Percentiles rank a stretch among this genome's conserved stretches.
Evolutionary conservation across 345 rosid genomes (phyloP).

Genomic region (Hevea brasiliensis): DNA sequence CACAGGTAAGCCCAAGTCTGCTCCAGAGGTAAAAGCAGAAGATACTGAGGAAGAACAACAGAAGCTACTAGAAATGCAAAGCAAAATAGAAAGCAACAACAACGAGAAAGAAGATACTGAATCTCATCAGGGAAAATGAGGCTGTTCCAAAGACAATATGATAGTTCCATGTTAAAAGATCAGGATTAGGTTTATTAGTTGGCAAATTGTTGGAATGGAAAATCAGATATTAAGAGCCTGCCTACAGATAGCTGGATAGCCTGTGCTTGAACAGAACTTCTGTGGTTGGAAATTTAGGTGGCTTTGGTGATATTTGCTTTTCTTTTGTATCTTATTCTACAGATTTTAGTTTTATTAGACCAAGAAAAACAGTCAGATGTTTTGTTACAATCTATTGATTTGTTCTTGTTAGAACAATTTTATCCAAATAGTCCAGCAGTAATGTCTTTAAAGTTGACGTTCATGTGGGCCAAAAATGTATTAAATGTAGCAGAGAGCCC

Average conservation of each 20-base stretch:
- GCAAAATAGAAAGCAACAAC: constrained; percentile 31
- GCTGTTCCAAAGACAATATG: not conserved
- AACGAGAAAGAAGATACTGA: constrained; percentile 33
- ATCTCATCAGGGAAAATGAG: constrained; percentile 14
- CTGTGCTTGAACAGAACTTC: not conserved
- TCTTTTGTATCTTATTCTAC: not conserved
- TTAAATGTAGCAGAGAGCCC: too few species aligned
- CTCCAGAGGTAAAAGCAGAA: constrained; percentile 37
- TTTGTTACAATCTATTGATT: not conserved
- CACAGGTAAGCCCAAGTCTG: constrained; percentile 61
- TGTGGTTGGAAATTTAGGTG: not conserved
- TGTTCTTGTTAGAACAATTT: too few species aligned
- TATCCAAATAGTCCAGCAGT: too few species aligned
- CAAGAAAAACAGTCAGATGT: not conserved
- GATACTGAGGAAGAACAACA: constrained; percentile 65
- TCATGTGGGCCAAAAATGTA: too few species aligned
- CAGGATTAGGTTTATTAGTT: not conserved
- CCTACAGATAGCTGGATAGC: too few species aligned
- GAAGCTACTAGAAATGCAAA: constrained; percentile 74
- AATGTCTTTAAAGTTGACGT: too few species aligned
- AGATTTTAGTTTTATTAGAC: not conserved
- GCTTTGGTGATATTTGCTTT: not conserved
- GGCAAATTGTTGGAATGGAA: too few species aligned
- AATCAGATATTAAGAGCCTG: too few species aligned
- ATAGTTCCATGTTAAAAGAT: not conserved